Base-by-base conservation (phyloP, 2,329 filamentous ascomycete genomes). In the Penicillium frequentans region DNA sequence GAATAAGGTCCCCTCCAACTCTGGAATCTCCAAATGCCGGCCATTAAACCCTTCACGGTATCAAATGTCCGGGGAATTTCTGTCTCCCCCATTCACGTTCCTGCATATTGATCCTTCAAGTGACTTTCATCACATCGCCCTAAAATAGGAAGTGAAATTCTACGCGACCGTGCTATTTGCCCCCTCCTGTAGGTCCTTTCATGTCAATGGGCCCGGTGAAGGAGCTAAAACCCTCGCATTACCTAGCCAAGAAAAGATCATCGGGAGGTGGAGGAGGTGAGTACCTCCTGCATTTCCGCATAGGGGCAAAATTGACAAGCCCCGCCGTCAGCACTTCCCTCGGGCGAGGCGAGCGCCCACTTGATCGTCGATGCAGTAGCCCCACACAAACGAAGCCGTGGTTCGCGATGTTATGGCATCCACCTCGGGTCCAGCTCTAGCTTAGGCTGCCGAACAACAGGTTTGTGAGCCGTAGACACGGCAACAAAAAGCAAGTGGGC, bases 331-430 rank as follows among this genome's bases (percentile, higher is more conserved):
- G 54, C 47, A 27, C 29, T 50, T 46, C 37, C 23, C 21, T 37
- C 49, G 50, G 42, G 35, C 35, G 49, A 49, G 33, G 31, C 45
- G 27, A 21, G 23, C 27, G 53, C 23, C 52, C 48, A 52, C 53
- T 61, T 54, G 62, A 63, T 63, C 62, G 52, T 52, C 56, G 53
- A 62, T 61, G 50, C 16, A 44, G 46, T 39, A 54, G 54, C 45
- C 55, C 63, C 62, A 61, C 58, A 46, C 21, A 35, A 44, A 47
- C 46, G 52, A 55, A 55, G 52, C 49, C 48, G 49, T 55, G 48
- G 50, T 46, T 50, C 43, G 44, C 23, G 51, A 56, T 49, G 31
- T 26, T 33, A 52, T 52, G 26, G 43, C 56, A 54, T 35, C 49
- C 52, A 54, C 49, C 56, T 56, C 19, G 7, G 54, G 46, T 27